These are phyloP conservation scores for Pharnaceum exiguum DNA, from an alignment of 148 eudicot species.

Conservation along the genomic window DNA sequence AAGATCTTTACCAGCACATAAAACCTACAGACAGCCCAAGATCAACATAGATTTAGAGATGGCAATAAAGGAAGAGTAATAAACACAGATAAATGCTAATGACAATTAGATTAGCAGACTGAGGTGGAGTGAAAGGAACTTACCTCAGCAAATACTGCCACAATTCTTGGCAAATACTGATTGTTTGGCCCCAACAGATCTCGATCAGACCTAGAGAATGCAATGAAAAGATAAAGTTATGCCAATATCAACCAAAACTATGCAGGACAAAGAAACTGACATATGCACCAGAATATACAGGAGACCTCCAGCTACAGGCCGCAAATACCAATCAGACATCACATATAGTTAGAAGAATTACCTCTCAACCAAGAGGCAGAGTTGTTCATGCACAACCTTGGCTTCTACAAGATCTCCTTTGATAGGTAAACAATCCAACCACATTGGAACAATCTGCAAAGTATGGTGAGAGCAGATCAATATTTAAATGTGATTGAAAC, in stretches of 20 bases:
- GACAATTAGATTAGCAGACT: background rate
- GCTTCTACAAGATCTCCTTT: conserved; percentile 42
- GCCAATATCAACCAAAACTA: background rate
- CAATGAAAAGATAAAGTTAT: background rate
- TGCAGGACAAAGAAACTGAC: background rate
- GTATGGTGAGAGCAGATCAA: conserved; percentile 8
- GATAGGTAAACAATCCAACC: conserved; percentile 41
- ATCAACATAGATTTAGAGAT: background rate
- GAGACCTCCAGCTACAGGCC: background rate
- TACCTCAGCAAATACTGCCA: conserved; percentile 48
- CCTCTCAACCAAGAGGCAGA: conserved; percentile 46
- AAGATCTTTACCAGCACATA: conserved; percentile 40
- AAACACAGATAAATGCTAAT: background rate
- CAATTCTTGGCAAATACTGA: conserved; percentile 36
- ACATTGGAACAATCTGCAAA: conserved; percentile 33
- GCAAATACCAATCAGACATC: background rate
- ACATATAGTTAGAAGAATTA: conserved; percentile 1
- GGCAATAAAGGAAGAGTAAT: background rate
- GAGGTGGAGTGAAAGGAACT: background rate
- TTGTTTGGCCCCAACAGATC: conserved; percentile 36
- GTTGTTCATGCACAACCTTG: conserved; percentile 44
- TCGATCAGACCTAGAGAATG: conserved; percentile 33
- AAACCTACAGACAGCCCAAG: conserved; percentile 15
- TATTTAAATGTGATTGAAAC: no score
- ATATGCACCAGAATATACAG: background rate